A percentile compares a stretch with the other conserved stretches of the same genome.
These are phyloP conservation scores for Monosporascus ibericus DNA, from an alignment of 2,329 filamentous ascomycete species.

Conservation along the genomic window DNA sequence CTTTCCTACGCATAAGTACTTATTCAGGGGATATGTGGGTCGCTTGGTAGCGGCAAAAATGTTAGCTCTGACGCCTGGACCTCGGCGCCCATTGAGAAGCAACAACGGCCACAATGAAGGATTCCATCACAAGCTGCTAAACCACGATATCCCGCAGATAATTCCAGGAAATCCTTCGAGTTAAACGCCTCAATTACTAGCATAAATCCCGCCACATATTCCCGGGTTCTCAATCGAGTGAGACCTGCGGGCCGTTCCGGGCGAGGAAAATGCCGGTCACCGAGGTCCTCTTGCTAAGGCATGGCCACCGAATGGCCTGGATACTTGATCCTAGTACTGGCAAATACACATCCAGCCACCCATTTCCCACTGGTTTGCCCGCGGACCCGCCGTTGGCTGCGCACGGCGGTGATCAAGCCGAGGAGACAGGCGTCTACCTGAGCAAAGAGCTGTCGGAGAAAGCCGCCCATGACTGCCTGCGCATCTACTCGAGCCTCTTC, in stretches of 20 bases:
- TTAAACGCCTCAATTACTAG: too few relatives aligned
- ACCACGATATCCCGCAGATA: too few relatives aligned
- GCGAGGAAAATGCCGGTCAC: not conserved
- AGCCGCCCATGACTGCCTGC: not conserved
- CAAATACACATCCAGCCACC: not conserved
- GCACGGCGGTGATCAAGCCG: not conserved
- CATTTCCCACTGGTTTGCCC: not conserved
- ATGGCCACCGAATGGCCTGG: slow-evolving; percentile 1
- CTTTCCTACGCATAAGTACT: too few relatives aligned
- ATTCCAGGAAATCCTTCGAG: too few relatives aligned
- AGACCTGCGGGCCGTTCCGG: not conserved
- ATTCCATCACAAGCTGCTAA: too few relatives aligned
- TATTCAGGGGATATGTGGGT: too few relatives aligned
- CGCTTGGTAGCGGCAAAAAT: too few relatives aligned
- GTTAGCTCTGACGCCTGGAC: too few relatives aligned
- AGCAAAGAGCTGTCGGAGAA: not conserved
- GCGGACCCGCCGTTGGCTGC: not conserved
- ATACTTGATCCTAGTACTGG: not conserved
- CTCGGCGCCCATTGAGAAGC: too few relatives aligned
- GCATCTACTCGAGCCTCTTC: slow-evolving; percentile 1
- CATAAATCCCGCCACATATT: not conserved
- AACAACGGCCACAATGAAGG: too few relatives aligned
- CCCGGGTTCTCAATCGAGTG: not conserved
- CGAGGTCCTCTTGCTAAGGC: slow-evolving; percentile 1
- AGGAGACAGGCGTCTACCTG: not conserved